Evolutionary conservation across 148 eudicot genomes (phyloP), one percentile per base, ranked within the genome.

Genomic region (Rhododendron williamsianum): DNA sequence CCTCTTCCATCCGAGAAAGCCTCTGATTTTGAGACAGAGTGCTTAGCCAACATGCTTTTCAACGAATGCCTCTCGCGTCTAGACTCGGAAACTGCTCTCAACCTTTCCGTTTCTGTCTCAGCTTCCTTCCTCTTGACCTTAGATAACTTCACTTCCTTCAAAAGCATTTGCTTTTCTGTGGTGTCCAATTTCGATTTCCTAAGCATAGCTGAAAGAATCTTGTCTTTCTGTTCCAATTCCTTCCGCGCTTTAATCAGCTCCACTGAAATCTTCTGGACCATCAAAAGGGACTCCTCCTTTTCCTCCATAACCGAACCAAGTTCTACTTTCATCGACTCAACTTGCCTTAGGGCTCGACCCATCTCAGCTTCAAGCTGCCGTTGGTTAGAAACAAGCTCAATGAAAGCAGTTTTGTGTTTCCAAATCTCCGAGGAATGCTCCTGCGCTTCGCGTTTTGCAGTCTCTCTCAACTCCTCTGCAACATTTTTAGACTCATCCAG

Each of bases 341-440:
- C 90, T 92, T 94, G 98, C 89, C 93, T 91, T 35, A 87, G 82
- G n/a, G 95, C 92, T 78, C 99, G 91, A 27, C 96, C 91, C 87
- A 95, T 86, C 86, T 97, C 98, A 67, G 98, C 98, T 83, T 97
- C 98, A 38, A 97, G 91, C 86, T 93, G 99, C 25, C 98, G 81
- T 78, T 97, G 98, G 84, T 88, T 93, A 1, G 99, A 95, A 30
- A 97, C 98, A 33, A 97, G 92, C 91, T 97, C 99, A 83, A 97
- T 92, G 82, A 94, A 94, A 4, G 98, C 98, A 1, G 93, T 91
- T 87, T 94, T 97, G 85, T 95, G 98, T 81, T 90, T 96, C 90
- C 92, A 78, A n/a, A 95, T 84, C 87, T 94, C 96, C 48, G 81
- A 83, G 10, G 92, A 88, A 86, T 90, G 96, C 38, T 90, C 91